Conservation (phyloP, 164 flowering plant genomes). For the Sextonia rubra region DNA sequence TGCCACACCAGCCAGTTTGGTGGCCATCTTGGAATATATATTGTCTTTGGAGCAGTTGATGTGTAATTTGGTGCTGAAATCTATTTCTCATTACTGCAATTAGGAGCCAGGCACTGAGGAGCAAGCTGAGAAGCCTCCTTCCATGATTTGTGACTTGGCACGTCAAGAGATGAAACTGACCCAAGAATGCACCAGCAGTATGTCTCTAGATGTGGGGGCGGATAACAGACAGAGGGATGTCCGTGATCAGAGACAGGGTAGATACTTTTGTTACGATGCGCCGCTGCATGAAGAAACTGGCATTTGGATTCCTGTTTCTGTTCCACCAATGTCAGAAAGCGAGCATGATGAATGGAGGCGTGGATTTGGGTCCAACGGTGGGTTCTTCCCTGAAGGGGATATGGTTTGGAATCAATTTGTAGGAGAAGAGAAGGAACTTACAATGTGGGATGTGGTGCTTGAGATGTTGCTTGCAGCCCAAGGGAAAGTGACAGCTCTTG, state of each 20-base stretch:
- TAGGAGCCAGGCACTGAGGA: constrained; percentile 6
- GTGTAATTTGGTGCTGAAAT: neutral
- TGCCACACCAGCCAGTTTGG: neutral
- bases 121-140: neutral
- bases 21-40: neutral
- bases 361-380: constrained; percentile 57
- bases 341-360: constrained; percentile 62
- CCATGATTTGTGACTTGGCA: neutral
- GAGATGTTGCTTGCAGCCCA: constrained; percentile 86
- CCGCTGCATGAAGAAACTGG: constrained; percentile 92
- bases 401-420: constrained; percentile 65
- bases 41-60: neutral
- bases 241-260: constrained; percentile 34
- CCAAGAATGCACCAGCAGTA: neutral
- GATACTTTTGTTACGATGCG: constrained; percentile 67
- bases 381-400: constrained; percentile 84
- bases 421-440: constrained; percentile 67
- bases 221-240: neutral
- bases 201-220: neutral
- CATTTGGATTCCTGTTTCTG: constrained; percentile 93
- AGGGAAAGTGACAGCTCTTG: constrained; percentile 66
- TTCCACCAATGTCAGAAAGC: constrained; percentile 84
- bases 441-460: constrained; percentile 92
- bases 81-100: neutral
- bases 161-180: neutral